Conservation (phyloP, 2,329 filamentous ascomycete genomes). For the Aspergillus pseudonomiae region DNA sequence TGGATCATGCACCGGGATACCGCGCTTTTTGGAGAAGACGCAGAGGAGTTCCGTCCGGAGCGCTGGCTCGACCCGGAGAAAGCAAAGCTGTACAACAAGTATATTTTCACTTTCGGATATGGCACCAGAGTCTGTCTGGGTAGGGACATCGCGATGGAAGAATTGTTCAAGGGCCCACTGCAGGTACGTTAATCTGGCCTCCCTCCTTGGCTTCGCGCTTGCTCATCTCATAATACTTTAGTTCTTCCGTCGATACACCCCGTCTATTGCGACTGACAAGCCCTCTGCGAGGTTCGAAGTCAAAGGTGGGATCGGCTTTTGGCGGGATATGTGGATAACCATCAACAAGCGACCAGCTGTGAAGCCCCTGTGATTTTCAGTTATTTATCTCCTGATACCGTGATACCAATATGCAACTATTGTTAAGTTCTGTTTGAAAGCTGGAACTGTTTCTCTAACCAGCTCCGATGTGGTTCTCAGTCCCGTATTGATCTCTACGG, state of each 20-base stretch:
- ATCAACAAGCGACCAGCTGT: constrained; percentile 30
- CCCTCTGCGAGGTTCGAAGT: constrained; percentile 33
- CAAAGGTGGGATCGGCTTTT: constrained; percentile 39
- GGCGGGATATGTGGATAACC: constrained; percentile 37
- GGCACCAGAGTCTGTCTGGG: constrained; percentile 54
- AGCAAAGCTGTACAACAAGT: constrained; percentile 49
- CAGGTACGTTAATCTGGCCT: constrained; percentile 26
- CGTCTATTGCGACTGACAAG: constrained; percentile 25
- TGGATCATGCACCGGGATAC: constrained; percentile 52
- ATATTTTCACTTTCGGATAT: constrained; percentile 56
- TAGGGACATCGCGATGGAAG: constrained; percentile 56
- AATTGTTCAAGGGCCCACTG: constrained; percentile 52
- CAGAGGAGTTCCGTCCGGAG: constrained; percentile 45
- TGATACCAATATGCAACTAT: background rate
- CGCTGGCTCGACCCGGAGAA: constrained; percentile 44
- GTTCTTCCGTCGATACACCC: constrained; percentile 37
- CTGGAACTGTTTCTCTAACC: background rate
- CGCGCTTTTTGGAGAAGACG: constrained; percentile 45
- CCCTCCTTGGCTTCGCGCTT: background rate
- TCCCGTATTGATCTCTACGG: background rate
- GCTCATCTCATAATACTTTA: constrained; percentile 14
- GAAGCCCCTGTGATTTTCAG: constrained; percentile 1
- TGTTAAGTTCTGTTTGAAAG: background rate
- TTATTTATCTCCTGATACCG: constrained; percentile 3
- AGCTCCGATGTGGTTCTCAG: background rate